Evolutionary conservation across 2,329 filamentous ascomycete genomes (phyloP).

Genomic region (Cytospora piceae): DNA sequence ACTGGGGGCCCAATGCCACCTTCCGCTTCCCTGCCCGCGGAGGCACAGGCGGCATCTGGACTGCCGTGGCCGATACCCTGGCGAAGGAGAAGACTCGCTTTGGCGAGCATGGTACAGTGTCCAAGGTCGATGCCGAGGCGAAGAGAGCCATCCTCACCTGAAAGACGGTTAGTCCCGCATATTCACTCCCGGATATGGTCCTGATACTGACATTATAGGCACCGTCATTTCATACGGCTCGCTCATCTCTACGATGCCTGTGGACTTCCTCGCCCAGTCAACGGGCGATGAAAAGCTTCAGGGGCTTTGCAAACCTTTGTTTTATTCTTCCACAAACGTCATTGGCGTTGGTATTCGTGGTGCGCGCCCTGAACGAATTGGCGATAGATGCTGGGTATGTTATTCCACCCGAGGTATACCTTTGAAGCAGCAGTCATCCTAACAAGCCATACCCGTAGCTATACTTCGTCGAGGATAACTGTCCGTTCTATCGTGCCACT

Average conservation of each 20-base stretch:
- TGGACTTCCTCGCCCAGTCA: conserved; percentile 83
- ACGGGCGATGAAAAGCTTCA: conserved; percentile 88
- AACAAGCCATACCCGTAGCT: conserved; percentile 57
- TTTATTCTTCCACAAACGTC: conserved; percentile 96
- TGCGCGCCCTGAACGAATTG: conserved; percentile 88
- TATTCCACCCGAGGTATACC: no score
- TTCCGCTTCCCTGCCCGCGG: conserved; percentile 97
- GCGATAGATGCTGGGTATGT: conserved; percentile 99
- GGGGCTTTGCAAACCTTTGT: conserved; percentile 83
- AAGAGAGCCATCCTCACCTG: no score
- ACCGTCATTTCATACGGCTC: conserved; percentile 87
- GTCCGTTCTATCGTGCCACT: conserved; percentile 98
- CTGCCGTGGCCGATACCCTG: conserved; percentile 89
- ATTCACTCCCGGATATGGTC: no score
- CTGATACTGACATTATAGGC: no score
- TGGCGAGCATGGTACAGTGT: conserved; percentile 81
- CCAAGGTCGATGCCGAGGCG: conserved; percentile 82
- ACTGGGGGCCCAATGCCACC: conserved; percentile 97
- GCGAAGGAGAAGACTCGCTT: conserved; percentile 91
- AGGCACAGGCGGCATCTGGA: conserved; percentile 99
- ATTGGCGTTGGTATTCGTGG: conserved; percentile 95
- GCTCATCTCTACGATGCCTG: conserved; percentile 94
- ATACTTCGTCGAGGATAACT: conserved; percentile 99
- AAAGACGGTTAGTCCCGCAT: no score
- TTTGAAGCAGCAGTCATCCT: no score